Evolutionary conservation across 192 early-diverging fungal genomes (phyloP).

Genomic region (Gryganskiella cystojenkinii): DNA sequence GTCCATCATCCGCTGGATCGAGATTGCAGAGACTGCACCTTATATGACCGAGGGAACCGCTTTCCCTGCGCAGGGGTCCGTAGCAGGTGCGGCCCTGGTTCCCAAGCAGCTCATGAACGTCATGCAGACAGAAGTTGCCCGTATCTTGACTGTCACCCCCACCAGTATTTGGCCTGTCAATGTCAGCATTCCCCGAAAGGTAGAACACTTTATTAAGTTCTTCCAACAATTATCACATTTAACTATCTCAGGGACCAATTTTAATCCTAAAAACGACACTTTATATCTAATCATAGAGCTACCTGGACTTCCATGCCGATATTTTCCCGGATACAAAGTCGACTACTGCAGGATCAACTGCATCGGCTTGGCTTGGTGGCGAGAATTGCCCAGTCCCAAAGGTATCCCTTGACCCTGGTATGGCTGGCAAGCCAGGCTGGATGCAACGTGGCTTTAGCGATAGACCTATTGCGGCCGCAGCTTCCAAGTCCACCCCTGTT

Average conservation of each 20-base stretch:
- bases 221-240: too few relatives aligned
- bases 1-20: conserved; percentile 72
- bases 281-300: conserved; percentile 62
- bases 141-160: conserved; percentile 67
- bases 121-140: conserved; percentile 75
- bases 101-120: conserved; percentile 79
- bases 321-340: conserved; percentile 87
- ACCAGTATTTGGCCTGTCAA: conserved; percentile 77
- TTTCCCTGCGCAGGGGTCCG: conserved; percentile 49
- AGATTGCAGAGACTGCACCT: conserved; percentile 60
- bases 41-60: conserved; percentile 59
- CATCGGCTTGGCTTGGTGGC: conserved; percentile 69
- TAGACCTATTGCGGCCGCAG: neutral
- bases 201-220: too few relatives aligned
- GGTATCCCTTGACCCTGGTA: conserved; percentile 64
- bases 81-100: conserved; percentile 71
- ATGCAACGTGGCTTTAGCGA: conserved; percentile 9
- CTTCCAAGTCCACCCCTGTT: neutral
- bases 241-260: too few relatives aligned
- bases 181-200: conserved; percentile 74
- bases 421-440: conserved; percentile 29
- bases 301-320: conserved; percentile 87
- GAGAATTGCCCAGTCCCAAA: conserved; percentile 55
- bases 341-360: conserved; percentile 60
- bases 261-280: too few relatives aligned